These are phyloP conservation scores for Talaromyces islandicus DNA, from an alignment of 2,329 filamentous ascomycete genomes.

Conservation along the genomic window DNA sequence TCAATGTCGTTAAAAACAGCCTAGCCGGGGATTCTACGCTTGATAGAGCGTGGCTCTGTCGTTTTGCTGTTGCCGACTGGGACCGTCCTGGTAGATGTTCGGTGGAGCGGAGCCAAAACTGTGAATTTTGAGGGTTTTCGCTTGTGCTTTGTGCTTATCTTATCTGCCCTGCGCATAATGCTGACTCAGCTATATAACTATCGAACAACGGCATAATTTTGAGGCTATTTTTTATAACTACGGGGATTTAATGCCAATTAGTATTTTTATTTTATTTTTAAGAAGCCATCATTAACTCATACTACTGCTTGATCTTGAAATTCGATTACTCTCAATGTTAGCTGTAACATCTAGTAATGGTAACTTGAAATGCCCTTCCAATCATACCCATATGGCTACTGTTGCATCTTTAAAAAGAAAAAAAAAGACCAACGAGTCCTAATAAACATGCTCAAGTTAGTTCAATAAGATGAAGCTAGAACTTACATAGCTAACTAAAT, in stretches of 20 bases:
- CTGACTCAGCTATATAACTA: conserved; percentile 29
- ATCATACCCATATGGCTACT: not conserved
- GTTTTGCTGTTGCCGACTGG: not conserved
- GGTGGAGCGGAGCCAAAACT: conserved; percentile 21
- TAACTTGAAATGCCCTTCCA: not conserved
- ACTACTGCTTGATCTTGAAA: not conserved
- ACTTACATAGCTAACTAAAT: not conserved
- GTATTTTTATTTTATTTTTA: too few relatives aligned
- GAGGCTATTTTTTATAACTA: not conserved
- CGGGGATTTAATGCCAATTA: too few relatives aligned
- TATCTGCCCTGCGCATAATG: conserved; percentile 28
- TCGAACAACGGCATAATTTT: not conserved
- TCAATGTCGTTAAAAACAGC: conserved; percentile 3
- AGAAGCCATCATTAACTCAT: too few relatives aligned
- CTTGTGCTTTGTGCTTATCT: conserved; percentile 40
- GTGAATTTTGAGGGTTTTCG: conserved; percentile 43
- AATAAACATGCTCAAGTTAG: not conserved
- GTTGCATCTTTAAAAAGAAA: not conserved
- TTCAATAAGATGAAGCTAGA: not conserved
- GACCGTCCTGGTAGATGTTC: conserved; percentile 26
- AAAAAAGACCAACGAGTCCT: not conserved
- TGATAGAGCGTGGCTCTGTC: not conserved
- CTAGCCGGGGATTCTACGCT: conserved; percentile 15
- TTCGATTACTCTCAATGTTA: not conserved
- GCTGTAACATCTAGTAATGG: not conserved